These are phyloP conservation scores for Neofusicoccum cordaticola DNA, from an alignment of 2,329 filamentous ascomycete genomes.

Conservation along the genomic window DNA sequence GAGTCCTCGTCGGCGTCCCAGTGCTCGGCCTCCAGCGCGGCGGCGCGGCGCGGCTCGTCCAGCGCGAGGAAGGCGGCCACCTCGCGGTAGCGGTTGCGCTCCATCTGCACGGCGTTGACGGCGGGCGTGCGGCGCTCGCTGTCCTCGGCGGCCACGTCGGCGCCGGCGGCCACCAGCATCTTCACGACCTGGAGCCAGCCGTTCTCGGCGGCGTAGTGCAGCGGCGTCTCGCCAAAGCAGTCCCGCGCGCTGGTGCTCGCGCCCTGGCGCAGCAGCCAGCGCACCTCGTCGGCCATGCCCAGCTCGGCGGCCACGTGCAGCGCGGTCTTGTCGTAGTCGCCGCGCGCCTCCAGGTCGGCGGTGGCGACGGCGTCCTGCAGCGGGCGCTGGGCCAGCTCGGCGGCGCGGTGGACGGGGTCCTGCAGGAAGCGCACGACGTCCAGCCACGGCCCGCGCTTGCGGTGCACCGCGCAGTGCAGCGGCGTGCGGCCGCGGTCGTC, in stretches of 20 bases:
- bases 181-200: background rate
- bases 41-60: background rate
- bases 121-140: too few species aligned
- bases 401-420: background rate
- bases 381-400: background rate
- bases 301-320: background rate
- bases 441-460: background rate
- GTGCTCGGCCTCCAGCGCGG: background rate
- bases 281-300: background rate
- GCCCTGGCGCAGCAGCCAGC: background rate
- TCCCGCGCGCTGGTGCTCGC: background rate
- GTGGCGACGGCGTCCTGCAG: background rate
- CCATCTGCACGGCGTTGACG: background rate
- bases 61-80: background rate
- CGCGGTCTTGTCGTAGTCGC: background rate
- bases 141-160: background rate
- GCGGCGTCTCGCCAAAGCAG: background rate
- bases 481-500: background rate
- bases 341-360: background rate
- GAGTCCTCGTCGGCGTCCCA: background rate
- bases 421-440: background rate
- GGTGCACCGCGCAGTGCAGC: constrained; percentile 6
- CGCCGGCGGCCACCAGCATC: background rate
- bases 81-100: background rate
- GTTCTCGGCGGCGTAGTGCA: background rate